Evolutionary conservation across 2,329 filamentous ascomycete species (phyloP).

Genomic region (Colletotrichum scovillei): DNA sequence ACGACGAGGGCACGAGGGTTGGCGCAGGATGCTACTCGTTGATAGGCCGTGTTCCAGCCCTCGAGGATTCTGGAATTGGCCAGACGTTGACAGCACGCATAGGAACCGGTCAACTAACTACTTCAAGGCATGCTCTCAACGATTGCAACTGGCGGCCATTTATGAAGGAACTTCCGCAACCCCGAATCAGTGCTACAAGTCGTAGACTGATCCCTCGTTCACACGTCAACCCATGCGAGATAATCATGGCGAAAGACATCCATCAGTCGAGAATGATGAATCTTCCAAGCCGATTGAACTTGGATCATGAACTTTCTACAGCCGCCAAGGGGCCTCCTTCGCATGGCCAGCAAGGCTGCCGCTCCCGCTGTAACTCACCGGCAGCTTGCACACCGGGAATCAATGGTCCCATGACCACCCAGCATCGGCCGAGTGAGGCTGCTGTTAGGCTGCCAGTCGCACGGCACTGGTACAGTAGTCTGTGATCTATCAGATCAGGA

Average conservation of each 20-base stretch:
- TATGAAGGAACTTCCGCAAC: background rate
- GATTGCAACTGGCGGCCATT: background rate
- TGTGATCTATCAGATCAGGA: slow-evolving; percentile 7
- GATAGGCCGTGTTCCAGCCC: slow-evolving; percentile 16
- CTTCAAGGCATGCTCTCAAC: background rate
- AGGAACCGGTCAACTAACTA: background rate
- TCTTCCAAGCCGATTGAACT: background rate
- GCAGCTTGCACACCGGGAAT: slow-evolving; percentile 15
- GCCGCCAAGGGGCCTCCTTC: background rate
- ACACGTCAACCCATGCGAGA: slow-evolving; percentile 1
- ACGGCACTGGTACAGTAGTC: slow-evolving; percentile 7
- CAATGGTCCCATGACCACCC: slow-evolving; percentile 29
- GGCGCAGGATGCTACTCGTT: background rate
- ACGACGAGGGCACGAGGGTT: background rate
- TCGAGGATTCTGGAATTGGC: slow-evolving; percentile 27
- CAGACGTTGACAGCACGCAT: slow-evolving; percentile 15
- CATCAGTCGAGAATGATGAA: slow-evolving; percentile 30
- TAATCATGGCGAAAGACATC: background rate
- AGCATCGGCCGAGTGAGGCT: slow-evolving; percentile 14
- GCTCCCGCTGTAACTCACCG: slow-evolving; percentile 1
- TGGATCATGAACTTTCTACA: slow-evolving; percentile 1
- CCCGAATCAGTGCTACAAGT: background rate
- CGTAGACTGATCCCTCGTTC: slow-evolving; percentile 13
- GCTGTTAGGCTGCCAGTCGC: slow-evolving; percentile 2
- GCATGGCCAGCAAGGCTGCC: background rate